These are phyloP conservation scores for Amanita thiersii DNA, from an alignment of 768 basidiomycete species.

Conservation along the genomic window DNA sequence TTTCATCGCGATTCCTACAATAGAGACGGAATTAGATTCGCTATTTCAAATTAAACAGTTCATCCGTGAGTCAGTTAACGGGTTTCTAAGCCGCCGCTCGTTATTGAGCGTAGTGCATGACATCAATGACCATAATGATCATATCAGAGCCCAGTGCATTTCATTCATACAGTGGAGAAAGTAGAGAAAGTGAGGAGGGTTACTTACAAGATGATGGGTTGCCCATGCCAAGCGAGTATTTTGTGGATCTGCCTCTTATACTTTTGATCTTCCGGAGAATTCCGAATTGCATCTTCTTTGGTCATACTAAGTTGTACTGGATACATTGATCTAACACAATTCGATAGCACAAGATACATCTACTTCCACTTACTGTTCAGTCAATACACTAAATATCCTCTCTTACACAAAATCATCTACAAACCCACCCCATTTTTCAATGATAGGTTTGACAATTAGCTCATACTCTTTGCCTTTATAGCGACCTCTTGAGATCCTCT, in stretches of 20 bases:
- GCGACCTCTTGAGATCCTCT: slow-evolving; percentile 39
- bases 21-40: neutral
- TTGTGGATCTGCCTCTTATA: too few relatives aligned
- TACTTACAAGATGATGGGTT: slow-evolving; percentile 4
- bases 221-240: neutral
- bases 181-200: slow-evolving; percentile 3
- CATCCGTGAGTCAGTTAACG: slow-evolving; percentile 33
- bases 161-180: slow-evolving; percentile 36
- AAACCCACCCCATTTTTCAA: slow-evolving; percentile 73
- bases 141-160: slow-evolving; percentile 56
- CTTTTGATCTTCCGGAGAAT: too few relatives aligned
- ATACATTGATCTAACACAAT: too few relatives aligned
- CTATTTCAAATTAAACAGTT: slow-evolving; percentile 3
- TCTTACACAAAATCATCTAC: slow-evolving; percentile 32
- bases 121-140: slow-evolving; percentile 24
- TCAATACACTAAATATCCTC: neutral
- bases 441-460: slow-evolving; percentile 60
- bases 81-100: slow-evolving; percentile 48
- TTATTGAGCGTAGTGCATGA: slow-evolving; percentile 34
- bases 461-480: slow-evolving; percentile 71
- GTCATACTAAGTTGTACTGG: too few relatives aligned
- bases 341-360: too few relatives aligned
- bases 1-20: too few relatives aligned
- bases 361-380: slow-evolving; percentile 1
- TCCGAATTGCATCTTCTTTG: too few relatives aligned